Evolutionary conservation across 2,329 filamentous ascomycete genomes (phyloP).

Genomic region (Zelopaecilomyces penicillatus): DNA sequence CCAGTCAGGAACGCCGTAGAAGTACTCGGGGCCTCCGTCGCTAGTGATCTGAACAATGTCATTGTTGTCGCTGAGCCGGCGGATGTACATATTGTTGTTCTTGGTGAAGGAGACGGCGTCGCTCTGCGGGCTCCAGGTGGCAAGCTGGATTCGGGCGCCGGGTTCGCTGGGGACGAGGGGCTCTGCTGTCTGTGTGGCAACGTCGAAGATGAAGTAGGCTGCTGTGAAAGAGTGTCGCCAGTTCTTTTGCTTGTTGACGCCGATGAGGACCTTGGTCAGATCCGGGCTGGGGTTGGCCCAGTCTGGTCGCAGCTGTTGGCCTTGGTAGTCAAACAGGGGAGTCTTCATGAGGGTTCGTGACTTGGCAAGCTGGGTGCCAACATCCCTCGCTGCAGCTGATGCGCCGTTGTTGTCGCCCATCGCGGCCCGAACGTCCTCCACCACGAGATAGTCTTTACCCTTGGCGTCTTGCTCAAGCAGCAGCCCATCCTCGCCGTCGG

Average conservation of each 20-base stretch:
- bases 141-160: constrained; percentile 66
- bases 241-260: constrained; percentile 62
- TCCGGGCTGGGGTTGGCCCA: constrained; percentile 71
- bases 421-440: constrained; percentile 68
- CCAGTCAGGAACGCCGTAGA: constrained; percentile 97
- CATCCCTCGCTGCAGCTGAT: constrained; percentile 25
- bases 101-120: constrained; percentile 83
- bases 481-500: constrained; percentile 72
- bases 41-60: constrained; percentile 65
- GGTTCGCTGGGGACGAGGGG: constrained; percentile 65
- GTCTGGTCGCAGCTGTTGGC: constrained; percentile 45
- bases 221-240: constrained; percentile 88
- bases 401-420: constrained; percentile 13
- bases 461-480: constrained; percentile 62
- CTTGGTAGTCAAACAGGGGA: constrained; percentile 51
- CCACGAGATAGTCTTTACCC: constrained; percentile 68
- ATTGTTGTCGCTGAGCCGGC: constrained; percentile 46
- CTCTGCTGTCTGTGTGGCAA: constrained; percentile 67
- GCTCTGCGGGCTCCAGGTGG: constrained; percentile 80
- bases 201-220: constrained; percentile 86
- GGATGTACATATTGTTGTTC: constrained; percentile 83
- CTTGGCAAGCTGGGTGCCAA: constrained; percentile 27
- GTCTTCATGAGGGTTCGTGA: constrained; percentile 70
- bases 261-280: constrained; percentile 77
- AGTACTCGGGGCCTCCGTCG: constrained; percentile 80